Evolutionary conservation across 2,329 filamentous ascomycete genomes (phyloP).

Genomic region (Apiospora kogelbergensis): DNA sequence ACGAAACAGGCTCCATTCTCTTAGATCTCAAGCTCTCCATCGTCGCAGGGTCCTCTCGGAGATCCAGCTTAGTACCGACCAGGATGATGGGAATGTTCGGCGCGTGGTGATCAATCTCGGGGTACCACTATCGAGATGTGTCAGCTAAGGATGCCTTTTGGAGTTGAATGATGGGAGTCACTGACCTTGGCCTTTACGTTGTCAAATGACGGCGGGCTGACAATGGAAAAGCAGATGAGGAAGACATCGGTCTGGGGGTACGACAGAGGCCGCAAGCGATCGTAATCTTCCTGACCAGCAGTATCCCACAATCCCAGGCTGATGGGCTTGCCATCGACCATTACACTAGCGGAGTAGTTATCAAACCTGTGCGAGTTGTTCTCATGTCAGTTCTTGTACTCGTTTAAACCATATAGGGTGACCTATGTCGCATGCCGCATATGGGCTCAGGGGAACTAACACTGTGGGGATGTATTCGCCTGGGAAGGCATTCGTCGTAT

Average conservation of each 20-base stretch:
- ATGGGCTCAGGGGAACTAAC: conserved; percentile 51
- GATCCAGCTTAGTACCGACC: conserved; percentile 94
- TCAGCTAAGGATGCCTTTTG: conserved; percentile 12
- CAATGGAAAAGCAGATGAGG: conserved; percentile 97
- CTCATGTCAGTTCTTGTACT: conserved; percentile 17
- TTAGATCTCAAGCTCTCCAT: conserved; percentile 81
- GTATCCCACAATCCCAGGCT: conserved; percentile 98
- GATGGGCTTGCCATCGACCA: conserved; percentile 98
- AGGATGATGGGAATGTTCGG: conserved; percentile 95
- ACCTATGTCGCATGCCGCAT: background rate
- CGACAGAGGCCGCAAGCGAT: conserved; percentile 88
- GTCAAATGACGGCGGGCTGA: conserved; percentile 96
- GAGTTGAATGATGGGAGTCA: background rate
- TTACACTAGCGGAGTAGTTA: conserved; percentile 98
- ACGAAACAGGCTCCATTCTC: conserved; percentile 96
- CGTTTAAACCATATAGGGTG: conserved; percentile 13
- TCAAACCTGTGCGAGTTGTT: conserved; percentile 68
- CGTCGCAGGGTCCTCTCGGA: conserved; percentile 84
- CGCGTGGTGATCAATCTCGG: conserved; percentile 95
- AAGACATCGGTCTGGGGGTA: conserved; percentile 99
- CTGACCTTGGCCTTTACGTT: conserved; percentile 97
- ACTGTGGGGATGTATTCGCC: conserved; percentile 99
- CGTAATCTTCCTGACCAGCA: conserved; percentile 97
- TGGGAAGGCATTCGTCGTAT: conserved; percentile 99
- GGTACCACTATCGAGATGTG: conserved; percentile 71